Conservation (phyloP, 2,329 filamentous ascomycete species). For the Rhynchosporium agropyri region DNA sequence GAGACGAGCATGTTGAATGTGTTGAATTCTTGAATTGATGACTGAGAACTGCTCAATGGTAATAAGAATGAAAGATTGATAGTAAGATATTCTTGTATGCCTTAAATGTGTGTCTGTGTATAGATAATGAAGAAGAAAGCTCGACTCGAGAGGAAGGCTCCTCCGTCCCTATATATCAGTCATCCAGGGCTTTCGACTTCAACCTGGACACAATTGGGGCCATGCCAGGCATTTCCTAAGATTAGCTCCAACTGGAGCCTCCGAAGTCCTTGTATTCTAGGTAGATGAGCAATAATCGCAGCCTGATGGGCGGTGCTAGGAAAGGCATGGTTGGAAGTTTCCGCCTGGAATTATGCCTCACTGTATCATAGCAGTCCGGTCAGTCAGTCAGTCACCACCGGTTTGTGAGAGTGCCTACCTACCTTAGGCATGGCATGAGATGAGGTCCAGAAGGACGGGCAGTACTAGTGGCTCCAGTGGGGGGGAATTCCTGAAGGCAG, state of each 20-base stretch:
- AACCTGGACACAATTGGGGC: conserved; percentile 6
- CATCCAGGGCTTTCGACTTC: neutral
- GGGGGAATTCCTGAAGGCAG: neutral
- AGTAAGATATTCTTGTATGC: neutral
- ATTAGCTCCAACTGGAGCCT: conserved; percentile 14
- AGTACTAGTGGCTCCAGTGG: neutral
- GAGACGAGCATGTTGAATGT: conserved; percentile 11
- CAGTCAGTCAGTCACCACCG: neutral
- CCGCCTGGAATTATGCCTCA: conserved; percentile 13
- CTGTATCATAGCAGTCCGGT: conserved; percentile 6
- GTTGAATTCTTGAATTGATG: conserved; percentile 4
- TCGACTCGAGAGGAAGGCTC: neutral
- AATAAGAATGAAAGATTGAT: neutral
- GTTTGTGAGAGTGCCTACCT: neutral
- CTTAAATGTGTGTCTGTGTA: neutral
- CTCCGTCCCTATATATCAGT: conserved; percentile 14
- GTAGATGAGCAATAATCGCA: conserved; percentile 12
- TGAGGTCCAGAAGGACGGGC: conserved; percentile 16
- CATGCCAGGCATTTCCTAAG: conserved; percentile 13
- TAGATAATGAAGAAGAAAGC: neutral
- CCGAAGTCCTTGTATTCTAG: conserved; percentile 10
- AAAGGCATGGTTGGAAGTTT: conserved; percentile 13
- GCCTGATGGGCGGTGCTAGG: conserved; percentile 14
- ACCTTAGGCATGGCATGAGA: neutral
- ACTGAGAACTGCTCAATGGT: conserved; percentile 2